Evolutionary conservation across 257 asterid genomes (phyloP), one percentile per base, ranked within the genome.

Genomic region (Primulina huaijiensis): DNA sequence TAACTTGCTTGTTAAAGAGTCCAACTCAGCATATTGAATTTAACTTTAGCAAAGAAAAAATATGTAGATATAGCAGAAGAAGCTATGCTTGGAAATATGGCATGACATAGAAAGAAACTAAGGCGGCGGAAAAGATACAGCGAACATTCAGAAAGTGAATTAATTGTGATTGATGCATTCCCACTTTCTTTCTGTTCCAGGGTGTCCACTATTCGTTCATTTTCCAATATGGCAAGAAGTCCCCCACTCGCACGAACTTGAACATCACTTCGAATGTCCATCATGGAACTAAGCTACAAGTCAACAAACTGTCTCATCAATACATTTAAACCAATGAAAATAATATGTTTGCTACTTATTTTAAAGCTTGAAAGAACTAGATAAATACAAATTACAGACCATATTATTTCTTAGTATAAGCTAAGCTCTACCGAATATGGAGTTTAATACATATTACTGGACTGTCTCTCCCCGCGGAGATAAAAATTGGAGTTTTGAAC

Each of bases 211-310:
- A 90, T 85, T 80, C 96, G 87, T 80, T 89, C 99, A 87, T 79
- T 89, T 82, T 93, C 99, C 74, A 93, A 80, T 75, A 93, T 86
- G 62, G 97, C 97, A 63, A 93, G 96, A 82, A 93, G 97, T 65
- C 99, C 99, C 34, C 99, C 99, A 70, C 90, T 80, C 68, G 96
- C 96, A 75, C 99, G 96, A 74, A 93, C 96, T 90, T 90, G 95
- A 75, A 87, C 87, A 62, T 93, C 99, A 74, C 96, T 93, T 64
- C 87, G 83, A 55, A 89, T 68, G 74, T 93, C 96, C 97, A 93
- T 90, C 99, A 93, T 90, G 64, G 99, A 89, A 81, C 87, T 93
- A 68, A 93, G 92, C 99, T 93, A 75, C 73, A 83, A 64, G 75
- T 64, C 61, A 67, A 52, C 46, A 50, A 73, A 74, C 68, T 38